Evolutionary conservation across 2,329 filamentous ascomycete species (phyloP).

Genomic region (Fusarium xylarioides): DNA sequence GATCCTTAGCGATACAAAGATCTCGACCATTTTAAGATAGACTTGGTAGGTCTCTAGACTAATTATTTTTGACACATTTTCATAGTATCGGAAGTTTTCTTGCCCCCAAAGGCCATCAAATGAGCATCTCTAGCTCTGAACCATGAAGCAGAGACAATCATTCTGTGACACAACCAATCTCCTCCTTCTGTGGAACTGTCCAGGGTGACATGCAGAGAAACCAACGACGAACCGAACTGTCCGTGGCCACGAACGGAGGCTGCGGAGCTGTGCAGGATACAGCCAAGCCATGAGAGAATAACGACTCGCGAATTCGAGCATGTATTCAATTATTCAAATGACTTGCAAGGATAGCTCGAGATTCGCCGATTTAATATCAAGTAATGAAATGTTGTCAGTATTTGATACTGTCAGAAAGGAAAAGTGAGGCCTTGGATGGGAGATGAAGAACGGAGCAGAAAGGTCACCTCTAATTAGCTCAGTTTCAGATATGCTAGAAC

Average conservation of each 20-base stretch:
- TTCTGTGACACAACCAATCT: constrained; percentile 37
- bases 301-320: background rate
- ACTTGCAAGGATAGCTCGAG: background rate
- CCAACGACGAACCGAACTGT: constrained; percentile 4
- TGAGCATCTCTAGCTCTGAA: background rate
- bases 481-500: constrained; percentile 39
- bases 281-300: background rate
- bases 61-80: background rate
- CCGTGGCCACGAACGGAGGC: background rate
- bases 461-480: constrained; percentile 32
- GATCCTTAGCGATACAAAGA: background rate
- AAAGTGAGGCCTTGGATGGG: constrained; percentile 19
- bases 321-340: background rate
- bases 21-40: background rate
- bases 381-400: background rate
- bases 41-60: background rate
- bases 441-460: constrained; percentile 38
- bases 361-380: background rate
- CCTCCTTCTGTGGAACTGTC: constrained; percentile 24
- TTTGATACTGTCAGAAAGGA: background rate
- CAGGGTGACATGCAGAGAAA: background rate
- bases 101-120: background rate
- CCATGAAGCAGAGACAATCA: constrained; percentile 24
- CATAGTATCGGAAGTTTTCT: background rate
- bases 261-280: background rate